A percentile compares a stretch with the other conserved stretches of the same genome.
Evolutionary conservation across 2,329 filamentous ascomycete species (phyloP).

Genomic region (Calonectria fujianensis): DNA sequence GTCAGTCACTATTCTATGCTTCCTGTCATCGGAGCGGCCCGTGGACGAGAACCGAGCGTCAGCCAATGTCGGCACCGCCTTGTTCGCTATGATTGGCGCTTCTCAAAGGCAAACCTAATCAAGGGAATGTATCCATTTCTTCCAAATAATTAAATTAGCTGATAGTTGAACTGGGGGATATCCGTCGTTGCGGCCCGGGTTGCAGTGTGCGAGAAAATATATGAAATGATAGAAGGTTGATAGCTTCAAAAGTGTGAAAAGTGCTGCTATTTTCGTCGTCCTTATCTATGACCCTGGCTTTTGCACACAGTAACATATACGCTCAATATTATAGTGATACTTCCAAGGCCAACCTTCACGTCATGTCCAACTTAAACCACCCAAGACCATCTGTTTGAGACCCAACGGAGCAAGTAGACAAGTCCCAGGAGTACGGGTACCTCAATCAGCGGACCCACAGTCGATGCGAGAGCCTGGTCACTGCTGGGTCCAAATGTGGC

Average conservation of each 20-base stretch:
- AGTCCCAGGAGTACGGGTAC: conserved; percentile 87
- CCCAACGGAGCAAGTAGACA: conserved; percentile 82
- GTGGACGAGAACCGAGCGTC: neutral
- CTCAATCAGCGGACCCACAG: conserved; percentile 90
- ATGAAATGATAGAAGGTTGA: neutral
- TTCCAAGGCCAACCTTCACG: neutral
- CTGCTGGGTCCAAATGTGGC: conserved; percentile 86
- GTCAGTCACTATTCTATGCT: neutral
- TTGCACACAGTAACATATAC: neutral
- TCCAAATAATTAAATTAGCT: too few relatives aligned
- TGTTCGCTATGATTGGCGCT: neutral
- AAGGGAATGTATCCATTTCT: too few relatives aligned
- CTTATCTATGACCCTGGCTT: neutral
- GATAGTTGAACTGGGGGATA: too few relatives aligned
- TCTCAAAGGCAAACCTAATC: neutral
- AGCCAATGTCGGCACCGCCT: neutral
- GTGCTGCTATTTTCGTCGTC: neutral
- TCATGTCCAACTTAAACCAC: neutral
- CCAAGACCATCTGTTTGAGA: conserved; percentile 68
- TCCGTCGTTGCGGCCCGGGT: too few relatives aligned
- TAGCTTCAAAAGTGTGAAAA: too few relatives aligned
- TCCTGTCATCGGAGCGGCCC: neutral
- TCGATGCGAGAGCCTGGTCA: conserved; percentile 87
- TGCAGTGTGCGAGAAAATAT: too few relatives aligned
- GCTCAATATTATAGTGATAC: neutral